Evolutionary conservation across 2,329 filamentous ascomycete species (phyloP).

Genomic region (Sarocladiaceae sp.): DNA sequence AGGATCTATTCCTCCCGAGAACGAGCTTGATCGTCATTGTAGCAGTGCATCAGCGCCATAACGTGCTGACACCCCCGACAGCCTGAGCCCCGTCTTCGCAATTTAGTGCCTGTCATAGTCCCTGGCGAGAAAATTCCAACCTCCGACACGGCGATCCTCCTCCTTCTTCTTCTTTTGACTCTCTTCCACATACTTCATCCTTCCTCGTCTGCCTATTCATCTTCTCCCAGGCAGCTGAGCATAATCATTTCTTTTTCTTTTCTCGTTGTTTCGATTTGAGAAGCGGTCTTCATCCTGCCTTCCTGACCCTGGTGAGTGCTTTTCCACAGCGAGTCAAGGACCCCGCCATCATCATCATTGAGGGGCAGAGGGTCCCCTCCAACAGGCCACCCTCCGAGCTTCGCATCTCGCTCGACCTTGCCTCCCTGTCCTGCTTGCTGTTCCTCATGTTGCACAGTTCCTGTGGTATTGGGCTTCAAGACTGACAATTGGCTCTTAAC

Average conservation of each 20-base stretch:
- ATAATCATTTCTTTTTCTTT: not conserved
- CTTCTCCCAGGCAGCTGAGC: not conserved
- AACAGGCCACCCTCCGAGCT: not conserved
- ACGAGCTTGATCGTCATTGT: not conserved
- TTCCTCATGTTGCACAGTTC: not conserved
- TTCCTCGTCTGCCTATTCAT: not conserved
- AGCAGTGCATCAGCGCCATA: not conserved
- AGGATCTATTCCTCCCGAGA: not conserved
- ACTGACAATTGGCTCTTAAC: not conserved
- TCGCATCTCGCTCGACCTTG: not conserved
- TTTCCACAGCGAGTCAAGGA: not conserved
- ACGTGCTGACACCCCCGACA: constrained; percentile 5
- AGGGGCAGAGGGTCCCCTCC: not conserved
- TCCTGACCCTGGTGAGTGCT: constrained; percentile 1
- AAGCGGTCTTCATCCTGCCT: not conserved
- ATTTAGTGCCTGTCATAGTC: not conserved
- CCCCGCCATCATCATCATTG: constrained; percentile 9
- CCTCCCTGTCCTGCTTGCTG: not conserved
- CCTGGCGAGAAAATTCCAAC: constrained; percentile 2
- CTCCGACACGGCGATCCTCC: not conserved
- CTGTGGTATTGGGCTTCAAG: not conserved
- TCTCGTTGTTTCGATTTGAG: not conserved
- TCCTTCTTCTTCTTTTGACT: constrained; percentile 9
- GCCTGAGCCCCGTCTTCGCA: not conserved
- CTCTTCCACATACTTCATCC: not conserved